phyloP scores from a whole-genome alignment of 2,329 filamentous ascomycete genomes.

The Hysterium pulicare region DNA sequence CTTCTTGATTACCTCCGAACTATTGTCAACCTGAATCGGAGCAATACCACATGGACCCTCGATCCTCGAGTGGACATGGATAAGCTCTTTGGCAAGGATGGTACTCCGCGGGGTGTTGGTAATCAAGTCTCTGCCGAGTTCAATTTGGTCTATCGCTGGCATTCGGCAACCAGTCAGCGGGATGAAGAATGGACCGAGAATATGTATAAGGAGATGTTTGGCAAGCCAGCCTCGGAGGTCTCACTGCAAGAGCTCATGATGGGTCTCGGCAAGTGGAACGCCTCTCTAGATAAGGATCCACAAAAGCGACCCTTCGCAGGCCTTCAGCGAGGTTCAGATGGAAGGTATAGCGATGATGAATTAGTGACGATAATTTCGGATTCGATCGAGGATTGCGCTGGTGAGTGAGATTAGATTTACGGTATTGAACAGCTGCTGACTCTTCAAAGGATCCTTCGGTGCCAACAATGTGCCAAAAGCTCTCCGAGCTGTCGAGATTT shows the following conservation, averaged over 20 bases:
- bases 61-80: slow-evolving; percentile 69
- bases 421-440: not conserved
- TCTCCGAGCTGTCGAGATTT: slow-evolving; percentile 70
- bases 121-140: slow-evolving; percentile 84
- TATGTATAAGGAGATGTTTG: slow-evolving; percentile 17
- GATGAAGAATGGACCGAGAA: slow-evolving; percentile 77
- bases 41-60: slow-evolving; percentile 74
- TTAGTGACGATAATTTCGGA: slow-evolving; percentile 65
- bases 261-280: slow-evolving; percentile 61
- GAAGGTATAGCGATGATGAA: slow-evolving; percentile 70
- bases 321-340: slow-evolving; percentile 61
- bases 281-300: slow-evolving; percentile 60
- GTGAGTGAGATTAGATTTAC: slow-evolving; percentile 10
- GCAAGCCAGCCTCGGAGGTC: slow-evolving; percentile 54
- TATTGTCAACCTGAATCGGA: slow-evolving; percentile 68
- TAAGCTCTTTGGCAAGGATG: slow-evolving; percentile 51
- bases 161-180: slow-evolving; percentile 68
- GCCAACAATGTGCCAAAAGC: slow-evolving; percentile 68
- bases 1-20: slow-evolving; percentile 76
- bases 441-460: slow-evolving; percentile 41
- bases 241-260: slow-evolving; percentile 57
- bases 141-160: slow-evolving; percentile 83
- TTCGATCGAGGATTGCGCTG: slow-evolving; percentile 67
- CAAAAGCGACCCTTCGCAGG: slow-evolving; percentile 64
- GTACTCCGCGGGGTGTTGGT: slow-evolving; percentile 67